Conservation (phyloP, 176 grass and related monocot genomes). For the Oryza brachyantha region DNA sequence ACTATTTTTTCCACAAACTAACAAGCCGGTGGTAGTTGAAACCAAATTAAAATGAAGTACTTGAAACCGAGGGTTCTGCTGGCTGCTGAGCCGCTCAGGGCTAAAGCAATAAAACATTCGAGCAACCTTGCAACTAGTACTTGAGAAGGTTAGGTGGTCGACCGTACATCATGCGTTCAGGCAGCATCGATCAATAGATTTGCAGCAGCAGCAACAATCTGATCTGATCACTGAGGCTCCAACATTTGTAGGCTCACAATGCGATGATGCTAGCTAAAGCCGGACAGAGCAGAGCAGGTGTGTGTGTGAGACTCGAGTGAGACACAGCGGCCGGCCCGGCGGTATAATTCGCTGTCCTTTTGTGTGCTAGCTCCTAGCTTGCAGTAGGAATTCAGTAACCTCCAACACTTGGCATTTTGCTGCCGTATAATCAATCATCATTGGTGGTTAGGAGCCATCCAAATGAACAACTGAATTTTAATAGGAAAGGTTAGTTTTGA, state of each 20-base stretch:
- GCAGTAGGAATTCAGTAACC: neutral
- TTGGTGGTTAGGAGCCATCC: neutral
- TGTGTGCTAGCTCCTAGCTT: neutral
- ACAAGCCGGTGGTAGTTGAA: neutral
- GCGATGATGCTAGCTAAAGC: neutral
- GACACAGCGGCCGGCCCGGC: slow-evolving; percentile 22
- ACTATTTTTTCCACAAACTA: neutral
- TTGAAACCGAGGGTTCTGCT: neutral
- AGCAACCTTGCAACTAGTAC: neutral
- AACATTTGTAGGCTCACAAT: neutral
- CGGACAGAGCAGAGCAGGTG: neutral
- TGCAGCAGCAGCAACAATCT: neutral
- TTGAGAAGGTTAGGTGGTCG: neutral
- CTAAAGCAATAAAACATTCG: neutral
- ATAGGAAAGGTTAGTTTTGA: neutral
- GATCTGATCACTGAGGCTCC: neutral
- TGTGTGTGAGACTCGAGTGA: neutral
- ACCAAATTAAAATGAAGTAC: neutral
- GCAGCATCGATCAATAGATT: neutral
- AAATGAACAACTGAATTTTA: neutral
- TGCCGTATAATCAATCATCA: slow-evolving; percentile 25
- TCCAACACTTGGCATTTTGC: slow-evolving; percentile 22
- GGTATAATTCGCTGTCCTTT: slow-evolving; percentile 12
- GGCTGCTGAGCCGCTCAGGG: neutral
- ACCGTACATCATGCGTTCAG: neutral